phyloP scores from a whole-genome alignment of 225 moss, liverwort and hornwort genomes.

The Sphagnum tenellum region DNA sequence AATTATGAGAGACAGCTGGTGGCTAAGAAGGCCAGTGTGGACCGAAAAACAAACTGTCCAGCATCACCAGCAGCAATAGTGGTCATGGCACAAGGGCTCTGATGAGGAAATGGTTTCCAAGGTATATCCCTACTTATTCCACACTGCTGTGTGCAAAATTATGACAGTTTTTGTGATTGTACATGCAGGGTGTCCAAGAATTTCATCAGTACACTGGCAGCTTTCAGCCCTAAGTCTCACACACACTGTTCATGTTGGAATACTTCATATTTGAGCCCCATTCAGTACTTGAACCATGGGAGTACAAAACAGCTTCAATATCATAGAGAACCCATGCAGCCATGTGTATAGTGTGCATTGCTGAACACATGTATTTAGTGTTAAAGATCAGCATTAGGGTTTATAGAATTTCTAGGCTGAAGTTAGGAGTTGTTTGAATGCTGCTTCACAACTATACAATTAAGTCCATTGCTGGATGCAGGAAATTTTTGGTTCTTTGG shows the following conservation, averaged over 20 bases:
- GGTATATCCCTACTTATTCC: conserved; percentile 1
- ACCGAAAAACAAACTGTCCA: conserved; percentile 18
- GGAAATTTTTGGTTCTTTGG: conserved; percentile 11
- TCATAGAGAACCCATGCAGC: no score
- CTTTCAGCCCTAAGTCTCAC: no score
- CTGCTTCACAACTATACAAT: no score
- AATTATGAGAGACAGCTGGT: conserved; percentile 27
- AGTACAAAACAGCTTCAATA: no score
- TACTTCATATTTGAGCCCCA: no score
- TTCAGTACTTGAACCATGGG: no score
- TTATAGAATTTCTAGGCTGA: not conserved
- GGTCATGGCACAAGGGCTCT: conserved; percentile 6
- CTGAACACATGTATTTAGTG: not conserved
- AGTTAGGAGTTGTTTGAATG: not conserved
- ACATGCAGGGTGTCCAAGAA: no score
- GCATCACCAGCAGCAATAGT: conserved; percentile 17
- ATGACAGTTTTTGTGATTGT: not conserved
- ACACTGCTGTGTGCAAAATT: not conserved
- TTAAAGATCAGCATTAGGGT: no score
- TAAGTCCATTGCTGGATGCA: conserved; percentile 3
- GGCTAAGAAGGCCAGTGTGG: not conserved
- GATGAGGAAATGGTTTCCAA: conserved; percentile 9
- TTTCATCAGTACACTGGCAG: no score
- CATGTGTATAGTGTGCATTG: not conserved
- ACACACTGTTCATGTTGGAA: no score